Conservation (phyloP, 176 grass and related monocot species). For the Calamus simplicifolius region DNA sequence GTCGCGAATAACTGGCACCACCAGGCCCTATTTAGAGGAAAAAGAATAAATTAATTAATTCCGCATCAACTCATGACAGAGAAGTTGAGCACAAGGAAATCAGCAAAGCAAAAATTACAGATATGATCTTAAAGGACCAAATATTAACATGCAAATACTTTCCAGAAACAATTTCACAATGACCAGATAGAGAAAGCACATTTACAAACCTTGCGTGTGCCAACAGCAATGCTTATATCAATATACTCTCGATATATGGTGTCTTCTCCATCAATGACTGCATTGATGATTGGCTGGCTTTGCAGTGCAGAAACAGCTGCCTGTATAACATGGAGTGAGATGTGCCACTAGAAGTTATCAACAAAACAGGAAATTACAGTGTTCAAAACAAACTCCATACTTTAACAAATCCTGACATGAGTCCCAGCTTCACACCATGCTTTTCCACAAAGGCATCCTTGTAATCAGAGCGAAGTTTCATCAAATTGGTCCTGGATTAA, state of each 20-base stretch:
- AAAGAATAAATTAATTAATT: too few relatives aligned
- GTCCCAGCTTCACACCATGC: conserved; percentile 90
- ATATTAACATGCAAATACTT: too few relatives aligned
- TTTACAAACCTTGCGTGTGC: conserved; percentile 63
- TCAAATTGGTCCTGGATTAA: conserved; percentile 81
- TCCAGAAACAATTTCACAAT: too few relatives aligned
- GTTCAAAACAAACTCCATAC: conserved; percentile 11
- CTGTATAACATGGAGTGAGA: conserved; percentile 13
- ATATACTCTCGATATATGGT: conserved; percentile 94
- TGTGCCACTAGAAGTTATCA: too few relatives aligned
- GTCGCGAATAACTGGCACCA: conserved; percentile 73
- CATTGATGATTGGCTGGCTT: conserved; percentile 89
- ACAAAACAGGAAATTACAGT: too few relatives aligned
- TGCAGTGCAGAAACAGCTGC: conserved; percentile 84
- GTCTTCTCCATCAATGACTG: conserved; percentile 91
- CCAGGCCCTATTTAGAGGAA: conserved; percentile 40
- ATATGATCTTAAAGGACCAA: too few relatives aligned
- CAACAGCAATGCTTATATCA: conserved; percentile 86
- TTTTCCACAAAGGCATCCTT: conserved; percentile 90
- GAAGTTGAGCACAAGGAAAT: neutral
- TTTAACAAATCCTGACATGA: conserved; percentile 99
- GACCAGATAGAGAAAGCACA: neutral
- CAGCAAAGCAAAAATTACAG: neutral
- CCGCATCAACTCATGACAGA: neutral
- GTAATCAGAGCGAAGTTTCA: conserved; percentile 95